Base-by-base conservation (phyloP, 495 filamentous ascomycete species). In the Xylaria venustula region DNA sequence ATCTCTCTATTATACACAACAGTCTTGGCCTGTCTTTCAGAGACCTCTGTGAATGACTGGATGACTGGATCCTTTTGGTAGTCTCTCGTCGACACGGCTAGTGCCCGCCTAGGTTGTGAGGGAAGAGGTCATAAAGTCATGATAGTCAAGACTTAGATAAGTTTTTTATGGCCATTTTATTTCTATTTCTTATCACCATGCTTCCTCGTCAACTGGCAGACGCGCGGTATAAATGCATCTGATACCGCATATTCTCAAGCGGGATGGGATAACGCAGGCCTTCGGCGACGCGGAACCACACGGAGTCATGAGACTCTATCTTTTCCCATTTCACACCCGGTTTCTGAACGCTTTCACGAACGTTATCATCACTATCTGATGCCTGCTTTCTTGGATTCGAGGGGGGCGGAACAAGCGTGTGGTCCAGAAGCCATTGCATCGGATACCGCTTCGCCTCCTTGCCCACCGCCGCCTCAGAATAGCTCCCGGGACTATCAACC, bases 231-330 rank as follows among this genome's bases (percentile, higher is more conserved):
- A 97, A 67, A 80, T 95, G 91, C 64, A 96, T 78, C 74, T 96
- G 92, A 78, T 90, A 97, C 54, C 93, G 85, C 92, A 96, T 96
- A 73, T 96, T 89, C 77, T 98, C 93, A 73, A 97, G 77, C 56
- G 79, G 71, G 65, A 98, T 90, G 19, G 92, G 90, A 79, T 97
- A 98, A 42, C 79, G 76, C 61, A 97, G 73, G 17, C 74, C 75
- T 14, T 80, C 79, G 0, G 83, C 77, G 45, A 96, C 77, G 44
- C 92, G 84, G 75, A 92, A 97, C 94, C 93, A 97, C 32, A 83
- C 73, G 11, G 88, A 90, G 51, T 94, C 92, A 51, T 90, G 80
- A 7, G 84, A 82, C 47, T 84, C 78, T 2, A 94, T 36, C 68
- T 87, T 88, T 62, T 86, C 81, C 93, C 93, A 97, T 32, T 70